Conservation (phyloP, 768 basidiomycete species). For the Albatrellus ellisii region DNA sequence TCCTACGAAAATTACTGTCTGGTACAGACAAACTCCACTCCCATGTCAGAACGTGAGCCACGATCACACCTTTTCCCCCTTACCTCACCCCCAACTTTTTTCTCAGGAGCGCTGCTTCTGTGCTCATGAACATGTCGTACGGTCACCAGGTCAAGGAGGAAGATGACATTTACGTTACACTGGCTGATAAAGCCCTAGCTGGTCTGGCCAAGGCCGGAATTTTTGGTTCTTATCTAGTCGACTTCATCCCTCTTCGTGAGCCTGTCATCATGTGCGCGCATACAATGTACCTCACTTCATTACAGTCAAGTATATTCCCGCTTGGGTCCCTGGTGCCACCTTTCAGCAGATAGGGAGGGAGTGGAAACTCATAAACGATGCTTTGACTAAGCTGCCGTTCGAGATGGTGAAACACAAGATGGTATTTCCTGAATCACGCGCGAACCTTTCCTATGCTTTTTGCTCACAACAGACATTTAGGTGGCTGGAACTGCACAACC, state of each 20-base stretch:
- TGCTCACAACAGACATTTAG: not conserved
- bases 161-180: conserved; percentile 27
- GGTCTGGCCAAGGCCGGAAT: conserved; percentile 16
- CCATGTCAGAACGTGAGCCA: conserved; percentile 25
- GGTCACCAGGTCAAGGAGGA: conserved; percentile 24
- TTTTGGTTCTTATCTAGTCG: conserved; percentile 30
- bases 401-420: conserved; percentile 34
- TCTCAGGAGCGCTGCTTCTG: conserved; percentile 23
- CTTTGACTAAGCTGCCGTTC: conserved; percentile 23
- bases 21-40: conserved; percentile 23
- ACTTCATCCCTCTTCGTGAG: conserved; percentile 21
- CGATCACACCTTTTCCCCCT: conserved; percentile 15
- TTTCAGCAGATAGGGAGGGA: conserved; percentile 34
- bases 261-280: not conserved
- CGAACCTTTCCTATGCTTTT: not conserved
- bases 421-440: conserved; percentile 19
- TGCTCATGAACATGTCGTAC: conserved; percentile 29
- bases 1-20: conserved; percentile 27
- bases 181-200: conserved; percentile 27
- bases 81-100: not conserved
- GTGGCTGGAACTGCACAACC: not conserved
- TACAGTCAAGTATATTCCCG: conserved; percentile 33
- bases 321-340: conserved; percentile 33
- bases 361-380: conserved; percentile 24
- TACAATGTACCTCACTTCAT: not conserved